Percentiles rank a stretch among this genome's conserved stretches.
phyloP scores from a whole-genome alignment of 2,329 filamentous ascomycete species.

The Basipetospora chlamydospora region DNA sequence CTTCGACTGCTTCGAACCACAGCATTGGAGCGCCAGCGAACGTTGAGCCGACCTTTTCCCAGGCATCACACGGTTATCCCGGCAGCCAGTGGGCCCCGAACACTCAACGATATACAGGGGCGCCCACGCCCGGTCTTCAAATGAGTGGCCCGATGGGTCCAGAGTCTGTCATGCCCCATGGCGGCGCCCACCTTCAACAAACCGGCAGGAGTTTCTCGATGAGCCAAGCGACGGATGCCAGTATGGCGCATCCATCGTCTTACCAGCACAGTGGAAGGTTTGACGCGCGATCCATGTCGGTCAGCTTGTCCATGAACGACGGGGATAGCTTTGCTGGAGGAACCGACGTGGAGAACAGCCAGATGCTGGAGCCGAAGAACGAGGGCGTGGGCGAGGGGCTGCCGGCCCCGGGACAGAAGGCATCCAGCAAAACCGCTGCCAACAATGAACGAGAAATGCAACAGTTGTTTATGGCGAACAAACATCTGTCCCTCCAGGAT shows the following conservation, averaged over 20 bases:
- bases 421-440: constrained; percentile 43
- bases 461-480: constrained; percentile 57
- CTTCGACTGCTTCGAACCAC: constrained; percentile 41
- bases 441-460: constrained; percentile 74
- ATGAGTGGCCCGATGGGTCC: constrained; percentile 30
- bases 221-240: constrained; percentile 28
- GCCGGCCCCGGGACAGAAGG: constrained; percentile 34
- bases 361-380: constrained; percentile 44
- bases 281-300: constrained; percentile 2
- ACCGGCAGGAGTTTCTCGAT: constrained; percentile 35
- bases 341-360: constrained; percentile 33
- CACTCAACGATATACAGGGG: constrained; percentile 27
- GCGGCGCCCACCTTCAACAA: constrained; percentile 39
- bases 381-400: constrained; percentile 35
- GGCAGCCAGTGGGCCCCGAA: constrained; percentile 36
- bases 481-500: constrained; percentile 51
- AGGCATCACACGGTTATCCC: constrained; percentile 28
- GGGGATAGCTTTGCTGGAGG: constrained; percentile 1
- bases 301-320: constrained; percentile 3
- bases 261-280: constrained; percentile 8
- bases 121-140: too few species aligned
- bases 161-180: constrained; percentile 46
- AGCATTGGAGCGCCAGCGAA: constrained; percentile 36
- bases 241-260: constrained; percentile 16
- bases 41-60: constrained; percentile 32